Conservation (phyloP, 805 yeast species). For the Barnettozyma pratensis region DNA sequence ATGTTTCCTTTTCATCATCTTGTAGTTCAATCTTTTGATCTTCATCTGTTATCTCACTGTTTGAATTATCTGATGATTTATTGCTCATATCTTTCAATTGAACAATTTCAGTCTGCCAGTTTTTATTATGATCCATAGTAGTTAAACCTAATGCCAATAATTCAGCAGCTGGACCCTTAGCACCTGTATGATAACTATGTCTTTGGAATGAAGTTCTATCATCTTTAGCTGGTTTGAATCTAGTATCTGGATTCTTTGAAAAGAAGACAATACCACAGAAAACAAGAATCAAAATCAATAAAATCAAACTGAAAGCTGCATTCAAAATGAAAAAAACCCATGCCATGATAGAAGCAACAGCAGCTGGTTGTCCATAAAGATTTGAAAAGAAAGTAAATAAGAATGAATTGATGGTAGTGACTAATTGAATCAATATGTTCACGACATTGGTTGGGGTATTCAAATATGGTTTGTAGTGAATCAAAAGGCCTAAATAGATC, state of each 20-base stretch:
- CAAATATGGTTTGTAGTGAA: conserved; percentile 67
- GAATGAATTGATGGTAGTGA: conserved; percentile 73
- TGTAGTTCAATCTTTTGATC: conserved; percentile 28
- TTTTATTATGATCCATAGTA: conserved; percentile 73
- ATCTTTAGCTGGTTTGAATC: conserved; percentile 84
- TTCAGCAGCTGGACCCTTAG: conserved; percentile 38
- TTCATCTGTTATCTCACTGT: conserved; percentile 14
- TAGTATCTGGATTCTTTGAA: conserved; percentile 83
- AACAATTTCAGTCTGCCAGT: conserved; percentile 61
- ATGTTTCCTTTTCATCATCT: conserved; percentile 30
- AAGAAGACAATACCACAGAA: conserved; percentile 57
- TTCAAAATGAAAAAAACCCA: conserved; percentile 84
- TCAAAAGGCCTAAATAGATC: conserved; percentile 58
- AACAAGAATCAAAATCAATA: conserved; percentile 65
- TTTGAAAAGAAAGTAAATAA: conserved; percentile 83
- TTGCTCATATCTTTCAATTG: conserved; percentile 15
- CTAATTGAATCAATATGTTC: conserved; percentile 66
- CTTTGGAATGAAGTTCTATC: conserved; percentile 88
- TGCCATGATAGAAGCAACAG: conserved; percentile 83
- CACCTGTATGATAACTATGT: conserved; percentile 24
- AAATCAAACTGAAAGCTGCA: conserved; percentile 78
- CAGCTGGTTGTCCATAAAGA: conserved; percentile 73
- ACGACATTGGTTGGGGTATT: conserved; percentile 78
- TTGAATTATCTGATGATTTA: conserved; percentile 10
- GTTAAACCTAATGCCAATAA: conserved; percentile 71